Base-by-base conservation (phyloP, 805 yeast species). In the Monosporozyma aerobia region DNA sequence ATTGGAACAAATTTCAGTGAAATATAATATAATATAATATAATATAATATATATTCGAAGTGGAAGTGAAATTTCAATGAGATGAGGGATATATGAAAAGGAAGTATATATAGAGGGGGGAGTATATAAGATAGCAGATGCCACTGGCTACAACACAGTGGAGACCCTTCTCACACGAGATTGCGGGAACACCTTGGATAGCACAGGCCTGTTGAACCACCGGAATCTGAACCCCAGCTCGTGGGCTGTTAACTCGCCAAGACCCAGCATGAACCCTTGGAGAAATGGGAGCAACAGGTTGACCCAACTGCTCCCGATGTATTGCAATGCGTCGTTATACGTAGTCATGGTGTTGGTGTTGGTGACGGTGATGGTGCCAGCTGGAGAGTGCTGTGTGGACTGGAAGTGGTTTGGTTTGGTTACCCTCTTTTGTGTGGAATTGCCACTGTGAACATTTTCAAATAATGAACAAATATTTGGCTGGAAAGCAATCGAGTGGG, bases 221-320 rank as follows among this genome's bases (percentile, higher is more conserved):
- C 87, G 82, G 70, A 80, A 83, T 48, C 77, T 75, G 73, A 87
- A 87, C 5, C 96, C 95, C 44, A 92, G 70, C 63, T 92, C 97
- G 65, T 90, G 97, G 8, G 98, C 98, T 54, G 88, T 73, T 22
- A 92, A 82, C 72, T 92, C 98, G 1, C 98, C 98, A 65, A 92
- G 88, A 0, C 98, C 98, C 50, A 92, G 77, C 96, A 90, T 90
- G 69, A 92, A 73, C 9, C 98, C 98, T 62, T 92, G 92, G 59
- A 92, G 74, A 62, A 92, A 90, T 2, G 98, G 98, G 47, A 92
- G 70, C 1, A 90, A 65, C 59, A 92, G 69, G 60, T 92, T 92
- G 57, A 92, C 81, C 3, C 89, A 77, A 22, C 85, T 70, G 22
- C 76, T 73, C 43, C 59, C 58, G n/a, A 40, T 19, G 23, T 48